Evolutionary conservation across 1,284 basidiomycete species (phyloP).

Genomic region (Rhodotorula glutinis): DNA sequence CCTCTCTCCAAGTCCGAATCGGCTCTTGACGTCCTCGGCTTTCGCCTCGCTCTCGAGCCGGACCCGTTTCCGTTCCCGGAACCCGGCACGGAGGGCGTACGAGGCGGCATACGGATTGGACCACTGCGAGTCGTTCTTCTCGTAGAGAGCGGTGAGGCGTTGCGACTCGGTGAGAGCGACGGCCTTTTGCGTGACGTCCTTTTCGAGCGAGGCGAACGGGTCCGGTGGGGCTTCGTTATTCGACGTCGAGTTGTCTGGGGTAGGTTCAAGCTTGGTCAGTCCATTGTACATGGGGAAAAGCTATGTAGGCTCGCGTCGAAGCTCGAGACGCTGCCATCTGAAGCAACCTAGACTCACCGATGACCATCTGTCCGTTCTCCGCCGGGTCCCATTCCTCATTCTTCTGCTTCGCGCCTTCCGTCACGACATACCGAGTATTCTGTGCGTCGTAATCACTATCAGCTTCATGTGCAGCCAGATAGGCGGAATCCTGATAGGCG

Average conservation of each 20-base stretch:
- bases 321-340: background rate
- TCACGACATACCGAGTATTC: slow-evolving; percentile 94
- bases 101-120: slow-evolving; percentile 82
- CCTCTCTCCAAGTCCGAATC: slow-evolving; percentile 65
- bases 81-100: slow-evolving; percentile 66
- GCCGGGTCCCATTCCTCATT: slow-evolving; percentile 89
- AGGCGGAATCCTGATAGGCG: too few species aligned
- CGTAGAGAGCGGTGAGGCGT: slow-evolving; percentile 72
- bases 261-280: too few species aligned
- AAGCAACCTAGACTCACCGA: slow-evolving; percentile 57
- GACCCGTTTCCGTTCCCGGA: slow-evolving; percentile 76
- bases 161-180: slow-evolving; percentile 66
- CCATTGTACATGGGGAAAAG: too few species aligned
- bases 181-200: slow-evolving; percentile 72
- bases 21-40: slow-evolving; percentile 39
- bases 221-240: slow-evolving; percentile 59
- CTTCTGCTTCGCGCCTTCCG: slow-evolving; percentile 82
- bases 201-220: slow-evolving; percentile 82
- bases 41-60: slow-evolving; percentile 20
- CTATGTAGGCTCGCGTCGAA: too few species aligned
- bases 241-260: slow-evolving; percentile 66
- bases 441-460: slow-evolving; percentile 45
- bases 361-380: slow-evolving; percentile 87
- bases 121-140: slow-evolving; percentile 67
- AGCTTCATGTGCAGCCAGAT: too few species aligned